Base-by-base conservation (phyloP, 179 eudicot species). In the Pouteria campechiana region DNA sequence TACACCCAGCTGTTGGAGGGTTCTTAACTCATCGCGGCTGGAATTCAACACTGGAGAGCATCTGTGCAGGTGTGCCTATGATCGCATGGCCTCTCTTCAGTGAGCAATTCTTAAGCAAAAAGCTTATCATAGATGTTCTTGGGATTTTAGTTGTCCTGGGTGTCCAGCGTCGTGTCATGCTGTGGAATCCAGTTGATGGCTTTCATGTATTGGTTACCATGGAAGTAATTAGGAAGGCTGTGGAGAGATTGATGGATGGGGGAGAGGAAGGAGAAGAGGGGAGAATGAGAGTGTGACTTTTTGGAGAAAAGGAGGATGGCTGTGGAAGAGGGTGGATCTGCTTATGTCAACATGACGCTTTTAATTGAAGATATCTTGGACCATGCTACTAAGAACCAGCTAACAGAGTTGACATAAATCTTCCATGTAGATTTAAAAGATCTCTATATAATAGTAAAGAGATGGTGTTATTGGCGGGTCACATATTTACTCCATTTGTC, bases 11-110 rank as follows among this genome's bases (percentile, higher is more conserved):
- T 0, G 19, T 61, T 5, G 59, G 60, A 24, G 66, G 25, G 6
- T 61, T 61, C 18, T 29, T 61, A 11, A 61, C 66, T n/a, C 66
- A 61, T 13, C 53, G 66, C 10, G 66, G 66, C 1, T 61, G 66
- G 66, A 61, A 61, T 15, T 61, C 66, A 11, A 53, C 54, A 3
- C 46, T 52, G 11, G 66, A 61, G 22, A 54, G 66, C 2, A 22
- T 61, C 1, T 17, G 13, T 0, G 46, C 66, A 5, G 60, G 66
- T 1, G 8, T 40, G 30, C 66, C 66, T 3, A 30, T 61, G 66
- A 23, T 61, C 3, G 46, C 60, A 0, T 61, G 60, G 60, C 67
- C 67, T 0, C 0, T 46, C 10, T 61, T 52, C n/a, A 44, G 31
- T 2, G 66, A 61, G 54, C 66, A 61, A 17, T 61, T 61, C 32